These are phyloP conservation scores for Vanderwaltozyma yarrowii DNA, from an alignment of 805 yeast genomes.

Conservation along the genomic window DNA sequence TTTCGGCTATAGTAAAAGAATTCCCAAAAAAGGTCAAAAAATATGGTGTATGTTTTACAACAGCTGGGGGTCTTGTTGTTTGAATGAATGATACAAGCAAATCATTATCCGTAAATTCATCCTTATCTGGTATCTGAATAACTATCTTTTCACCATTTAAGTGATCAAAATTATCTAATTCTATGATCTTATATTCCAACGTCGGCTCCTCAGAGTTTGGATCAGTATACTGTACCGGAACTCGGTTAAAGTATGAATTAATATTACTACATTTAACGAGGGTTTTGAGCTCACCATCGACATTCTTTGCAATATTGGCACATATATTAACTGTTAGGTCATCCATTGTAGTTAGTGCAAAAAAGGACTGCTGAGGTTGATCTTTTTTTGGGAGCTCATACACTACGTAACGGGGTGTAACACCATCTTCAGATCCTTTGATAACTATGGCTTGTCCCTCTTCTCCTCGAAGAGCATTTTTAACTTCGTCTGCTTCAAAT, in stretches of 20 bases:
- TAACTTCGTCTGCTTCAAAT: too few species aligned
- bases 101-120: constrained; percentile 8
- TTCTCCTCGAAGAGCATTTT: too few species aligned
- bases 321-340: neutral
- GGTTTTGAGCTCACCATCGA: neutral
- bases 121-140: constrained; percentile 5
- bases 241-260: neutral
- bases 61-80: neutral
- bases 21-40: constrained; percentile 7
- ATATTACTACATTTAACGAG: neutral
- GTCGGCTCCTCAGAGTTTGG: constrained; percentile 46
- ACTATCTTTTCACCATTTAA: constrained; percentile 40
- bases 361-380: too few species aligned
- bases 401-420: too few species aligned
- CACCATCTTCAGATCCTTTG: too few species aligned
- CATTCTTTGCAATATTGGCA: neutral
- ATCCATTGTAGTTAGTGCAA: neutral
- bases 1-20: neutral
- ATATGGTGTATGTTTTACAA: constrained; percentile 6
- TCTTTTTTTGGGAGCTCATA: too few species aligned
- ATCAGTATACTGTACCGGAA: constrained; percentile 24
- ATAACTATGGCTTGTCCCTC: too few species aligned
- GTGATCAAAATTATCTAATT: constrained; percentile 29
- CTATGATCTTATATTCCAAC: constrained; percentile 40
- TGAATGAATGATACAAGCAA: constrained; percentile 18